Evolutionary conservation across 495 filamentous ascomycete species (phyloP).

Genomic region (Penicillium canariense): DNA sequence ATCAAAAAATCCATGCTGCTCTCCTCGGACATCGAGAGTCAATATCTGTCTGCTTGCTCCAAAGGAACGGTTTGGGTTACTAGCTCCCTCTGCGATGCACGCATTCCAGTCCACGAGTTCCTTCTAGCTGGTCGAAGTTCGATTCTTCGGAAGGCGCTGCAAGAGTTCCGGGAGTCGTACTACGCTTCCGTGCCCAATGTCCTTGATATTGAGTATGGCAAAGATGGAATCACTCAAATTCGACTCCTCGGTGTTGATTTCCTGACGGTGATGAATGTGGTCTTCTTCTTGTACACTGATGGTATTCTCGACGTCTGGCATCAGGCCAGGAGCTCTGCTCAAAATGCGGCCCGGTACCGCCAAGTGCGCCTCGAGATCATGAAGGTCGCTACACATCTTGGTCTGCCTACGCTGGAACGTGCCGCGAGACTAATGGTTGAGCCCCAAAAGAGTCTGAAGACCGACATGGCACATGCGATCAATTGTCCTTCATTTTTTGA

Average conservation of each 20-base stretch:
- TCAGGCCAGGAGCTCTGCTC: slow-evolving; percentile 56
- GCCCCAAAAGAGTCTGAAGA: slow-evolving; percentile 59
- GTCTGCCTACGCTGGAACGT: slow-evolving; percentile 65
- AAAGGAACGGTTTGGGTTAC: slow-evolving; percentile 49
- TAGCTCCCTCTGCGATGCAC: slow-evolving; percentile 58
- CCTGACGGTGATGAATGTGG: slow-evolving; percentile 71
- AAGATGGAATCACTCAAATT: slow-evolving; percentile 50
- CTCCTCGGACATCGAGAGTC: slow-evolving; percentile 55
- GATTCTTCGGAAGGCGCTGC: slow-evolving; percentile 61
- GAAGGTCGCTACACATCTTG: slow-evolving; percentile 66
- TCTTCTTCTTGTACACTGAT: slow-evolving; percentile 80
- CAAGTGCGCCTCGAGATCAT: slow-evolving; percentile 80
- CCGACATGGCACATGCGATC: slow-evolving; percentile 66
- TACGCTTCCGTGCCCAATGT: slow-evolving; percentile 54
- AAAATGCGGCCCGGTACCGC: slow-evolving; percentile 65
- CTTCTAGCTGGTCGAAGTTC: slow-evolving; percentile 71
- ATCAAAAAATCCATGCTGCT: slow-evolving; percentile 48
- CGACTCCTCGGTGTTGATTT: slow-evolving; percentile 68
- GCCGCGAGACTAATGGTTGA: slow-evolving; percentile 70
- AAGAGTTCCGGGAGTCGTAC: slow-evolving; percentile 44
- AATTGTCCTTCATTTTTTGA: slow-evolving; percentile 66
- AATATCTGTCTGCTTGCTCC: slow-evolving; percentile 37
- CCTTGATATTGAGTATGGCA: slow-evolving; percentile 54
- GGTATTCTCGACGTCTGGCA: slow-evolving; percentile 83
- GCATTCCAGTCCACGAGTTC: slow-evolving; percentile 81